Evolutionary conservation across 2,329 filamentous ascomycete species (phyloP).

Genomic region (Myotisia sp.): DNA sequence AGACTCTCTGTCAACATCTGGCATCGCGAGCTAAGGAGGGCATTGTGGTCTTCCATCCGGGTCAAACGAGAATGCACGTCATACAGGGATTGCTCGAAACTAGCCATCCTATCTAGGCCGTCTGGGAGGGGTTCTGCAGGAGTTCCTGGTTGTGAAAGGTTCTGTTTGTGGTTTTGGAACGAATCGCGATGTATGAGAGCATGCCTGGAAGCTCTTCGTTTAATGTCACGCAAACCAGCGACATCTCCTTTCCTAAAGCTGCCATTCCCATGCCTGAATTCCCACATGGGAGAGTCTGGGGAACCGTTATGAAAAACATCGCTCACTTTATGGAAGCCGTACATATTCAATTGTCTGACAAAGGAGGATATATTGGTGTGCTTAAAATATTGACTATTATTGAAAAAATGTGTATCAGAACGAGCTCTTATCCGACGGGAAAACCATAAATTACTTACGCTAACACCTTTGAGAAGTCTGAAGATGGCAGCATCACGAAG

Average conservation of each 20-base stretch:
- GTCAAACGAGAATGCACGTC: slow-evolving; percentile 63
- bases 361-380: slow-evolving; percentile 99
- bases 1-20: slow-evolving; percentile 71
- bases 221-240: slow-evolving; percentile 83
- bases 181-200: slow-evolving; percentile 84
- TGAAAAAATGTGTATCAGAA: background rate
- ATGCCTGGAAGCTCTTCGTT: slow-evolving; percentile 82
- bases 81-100: slow-evolving; percentile 68
- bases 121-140: slow-evolving; percentile 73
- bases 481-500: slow-evolving; percentile 96
- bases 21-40: slow-evolving; percentile 66
- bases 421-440: slow-evolving; percentile 6
- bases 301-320: slow-evolving; percentile 95
- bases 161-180: slow-evolving; percentile 59
- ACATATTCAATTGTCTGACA: slow-evolving; percentile 97
- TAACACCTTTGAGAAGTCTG: slow-evolving; percentile 94
- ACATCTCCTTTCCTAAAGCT: slow-evolving; percentile 94
- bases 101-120: slow-evolving; percentile 58
- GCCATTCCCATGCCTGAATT: slow-evolving; percentile 95
- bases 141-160: slow-evolving; percentile 65
- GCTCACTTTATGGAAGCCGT: slow-evolving; percentile 98
- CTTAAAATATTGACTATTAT: slow-evolving; percentile 83
- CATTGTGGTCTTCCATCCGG: slow-evolving; percentile 69
- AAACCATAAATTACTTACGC: slow-evolving; percentile 58
- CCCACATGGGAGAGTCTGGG: slow-evolving; percentile 88